Conservation (phyloP, 768 basidiomycete genomes). For the Termitomyces sp. region DNA sequence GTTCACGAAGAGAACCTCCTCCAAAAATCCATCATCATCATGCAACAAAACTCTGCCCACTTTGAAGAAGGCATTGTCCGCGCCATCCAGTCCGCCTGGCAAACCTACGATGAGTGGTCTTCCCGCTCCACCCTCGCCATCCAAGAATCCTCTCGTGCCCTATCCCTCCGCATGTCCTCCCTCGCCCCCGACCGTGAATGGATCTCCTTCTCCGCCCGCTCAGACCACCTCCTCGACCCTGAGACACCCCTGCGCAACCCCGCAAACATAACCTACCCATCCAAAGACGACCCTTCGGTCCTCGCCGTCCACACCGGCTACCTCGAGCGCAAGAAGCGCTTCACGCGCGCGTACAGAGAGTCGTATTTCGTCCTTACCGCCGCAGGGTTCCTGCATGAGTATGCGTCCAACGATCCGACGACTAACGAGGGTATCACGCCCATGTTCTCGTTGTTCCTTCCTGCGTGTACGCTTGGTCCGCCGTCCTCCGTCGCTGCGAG, state of each 20-base stretch:
- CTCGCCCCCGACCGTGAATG: conserved; percentile 89
- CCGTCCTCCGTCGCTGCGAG: conserved; percentile 60
- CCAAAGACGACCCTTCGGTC: conserved; percentile 85
- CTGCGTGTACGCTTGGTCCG: conserved; percentile 93
- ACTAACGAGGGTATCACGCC: conserved; percentile 47
- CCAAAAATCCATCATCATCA: conserved; percentile 96
- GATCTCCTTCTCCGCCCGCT: conserved; percentile 90
- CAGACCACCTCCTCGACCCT: conserved; percentile 93
- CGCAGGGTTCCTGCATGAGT: conserved; percentile 95
- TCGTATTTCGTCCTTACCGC: conserved; percentile 90
- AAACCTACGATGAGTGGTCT: conserved; percentile 93
- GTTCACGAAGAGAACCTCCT: conserved; percentile 97
- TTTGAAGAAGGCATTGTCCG: conserved; percentile 97
- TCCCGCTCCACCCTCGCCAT: conserved; percentile 70
- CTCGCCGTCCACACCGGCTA: conserved; percentile 83
- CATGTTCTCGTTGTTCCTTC: conserved; percentile 84
- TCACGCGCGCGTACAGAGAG: conserved; percentile 82
- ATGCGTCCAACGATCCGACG: conserved; percentile 68
- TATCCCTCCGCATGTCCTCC: conserved; percentile 70
- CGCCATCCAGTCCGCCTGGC: conserved; percentile 94
- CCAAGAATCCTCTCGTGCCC: conserved; percentile 66
- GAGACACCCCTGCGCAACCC: conserved; percentile 90
- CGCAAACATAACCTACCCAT: conserved; percentile 74
- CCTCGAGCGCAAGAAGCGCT: conserved; percentile 93
- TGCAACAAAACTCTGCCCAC: conserved; percentile 95